Base-by-base conservation (phyloP, 2,329 filamentous ascomycete genomes). In the Hirsutella thompsonii region DNA sequence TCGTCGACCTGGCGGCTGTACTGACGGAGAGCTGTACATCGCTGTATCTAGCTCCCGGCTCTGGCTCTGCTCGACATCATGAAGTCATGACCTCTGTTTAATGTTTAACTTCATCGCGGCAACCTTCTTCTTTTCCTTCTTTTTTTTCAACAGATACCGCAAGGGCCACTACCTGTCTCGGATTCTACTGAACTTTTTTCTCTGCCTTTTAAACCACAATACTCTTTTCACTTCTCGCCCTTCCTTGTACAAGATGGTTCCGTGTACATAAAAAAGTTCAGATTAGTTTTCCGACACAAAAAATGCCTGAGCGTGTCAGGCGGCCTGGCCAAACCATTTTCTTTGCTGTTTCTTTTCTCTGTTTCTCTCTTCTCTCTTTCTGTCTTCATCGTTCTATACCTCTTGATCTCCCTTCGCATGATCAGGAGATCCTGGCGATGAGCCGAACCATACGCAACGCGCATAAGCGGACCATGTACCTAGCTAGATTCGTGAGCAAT, bases 21-120 rank as follows among this genome's bases (percentile, higher is more conserved):
- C 40, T 41, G 42, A 44, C 42, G 44, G 33, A 43, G 42, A 43
- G 40, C 40, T 42, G 23, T 29, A 23, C 14, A 6, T 32, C 19
- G 14, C 19, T 30, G 28, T 34, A 37, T 19, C 43, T 16, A 8
- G 14, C 32, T 40, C 37, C 46, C 40, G 38, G 42, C 33, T 42
- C 39, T 46, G 41, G 40, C 44, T 41, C 42, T 40, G 37, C 38
- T 47, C 44, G 46, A 45, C 47, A 52, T 60, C 51, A 58, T 47
- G 55, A 59, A 50, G 49, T 51, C 49, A 60, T 54, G 57, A 58
- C 53, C 46, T 44, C 47, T 47, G 51, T 51, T 54, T 60, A 57
- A 59, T 60, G 49, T 60, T 46, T 57, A 51, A 47, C 53, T 20
- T 34, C 20, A 21, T 20, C 18, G 14, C 14, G 6, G 35, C 35